Evolutionary conservation across 805 yeast genomes (phyloP).

Genomic region (Monosporozyma solicola): DNA sequence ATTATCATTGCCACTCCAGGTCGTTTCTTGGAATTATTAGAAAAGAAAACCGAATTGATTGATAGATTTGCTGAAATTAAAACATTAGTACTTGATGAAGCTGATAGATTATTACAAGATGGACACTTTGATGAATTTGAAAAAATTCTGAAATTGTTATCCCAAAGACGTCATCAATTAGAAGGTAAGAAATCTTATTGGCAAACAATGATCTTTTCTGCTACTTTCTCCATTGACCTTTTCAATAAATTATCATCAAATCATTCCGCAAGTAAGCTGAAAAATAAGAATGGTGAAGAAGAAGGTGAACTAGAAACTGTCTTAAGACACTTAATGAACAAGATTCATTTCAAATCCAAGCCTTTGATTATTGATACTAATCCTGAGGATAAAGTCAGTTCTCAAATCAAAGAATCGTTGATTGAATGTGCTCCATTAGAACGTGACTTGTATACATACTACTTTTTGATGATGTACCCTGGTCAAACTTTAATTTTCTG

Average conservation of each 20-base stretch:
- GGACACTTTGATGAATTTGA: conserved; percentile 94
- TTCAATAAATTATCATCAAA: conserved; percentile 60
- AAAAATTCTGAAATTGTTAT: conserved; percentile 60
- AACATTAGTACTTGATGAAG: conserved; percentile 78
- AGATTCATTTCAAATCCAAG: conserved; percentile 60
- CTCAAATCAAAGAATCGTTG: conserved; percentile 70
- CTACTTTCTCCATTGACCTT: conserved; percentile 79
- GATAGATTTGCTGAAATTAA: conserved; percentile 37
- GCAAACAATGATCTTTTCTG: conserved; percentile 92
- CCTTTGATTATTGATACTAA: conserved; percentile 78
- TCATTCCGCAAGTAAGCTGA: conserved; percentile 22
- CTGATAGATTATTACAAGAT: conserved; percentile 88
- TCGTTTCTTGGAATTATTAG: conserved; percentile 72
- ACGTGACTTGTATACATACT: conserved; percentile 83
- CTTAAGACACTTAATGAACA: conserved; percentile 52
- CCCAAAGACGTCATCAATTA: conserved; percentile 34
- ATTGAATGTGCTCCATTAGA: conserved; percentile 88
- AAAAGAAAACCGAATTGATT: conserved; percentile 42
- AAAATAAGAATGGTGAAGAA: conserved; percentile 9
- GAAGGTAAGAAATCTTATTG: conserved; percentile 35
- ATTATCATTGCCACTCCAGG: conserved; percentile 95
- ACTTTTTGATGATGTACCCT: conserved; percentile 76
- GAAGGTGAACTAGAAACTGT: conserved; percentile 46
- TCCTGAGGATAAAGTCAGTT: conserved; percentile 72
- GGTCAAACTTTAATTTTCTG: conserved; percentile 88